Percentiles rank a stretch among this genome's conserved stretches.
Evolutionary conservation across 2,329 filamentous ascomycete species (phyloP).

Genomic region (Sporothrix pallida): DNA sequence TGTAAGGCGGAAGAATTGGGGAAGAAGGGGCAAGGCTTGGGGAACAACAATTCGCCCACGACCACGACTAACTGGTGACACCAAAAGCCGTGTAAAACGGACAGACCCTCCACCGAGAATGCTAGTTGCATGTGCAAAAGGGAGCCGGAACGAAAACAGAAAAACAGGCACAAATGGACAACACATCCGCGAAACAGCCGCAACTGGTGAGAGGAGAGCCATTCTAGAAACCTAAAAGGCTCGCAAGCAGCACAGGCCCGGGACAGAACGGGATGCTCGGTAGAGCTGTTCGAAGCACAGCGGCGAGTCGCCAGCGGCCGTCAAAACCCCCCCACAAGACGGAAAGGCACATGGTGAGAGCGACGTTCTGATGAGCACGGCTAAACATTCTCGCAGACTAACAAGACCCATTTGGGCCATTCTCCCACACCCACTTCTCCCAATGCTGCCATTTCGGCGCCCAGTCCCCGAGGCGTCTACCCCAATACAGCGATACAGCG

Average conservation of each 20-base stretch:
- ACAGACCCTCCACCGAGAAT: background rate
- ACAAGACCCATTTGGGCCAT: conserved; percentile 5
- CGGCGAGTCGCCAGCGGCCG: conserved; percentile 4
- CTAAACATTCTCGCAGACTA: conserved; percentile 25
- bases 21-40: conserved; percentile 11
- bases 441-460: background rate
- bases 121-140: background rate
- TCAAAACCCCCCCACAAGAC: background rate
- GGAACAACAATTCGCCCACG: conserved; percentile 29
- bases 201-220: background rate
- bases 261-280: conserved; percentile 28
- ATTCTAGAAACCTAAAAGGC: background rate
- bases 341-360: background rate
- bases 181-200: background rate
- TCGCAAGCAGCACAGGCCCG: background rate
- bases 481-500: conserved; percentile 16
- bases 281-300: background rate
- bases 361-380: background rate
- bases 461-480: conserved; percentile 13
- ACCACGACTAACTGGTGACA: background rate
- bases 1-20: conserved; percentile 28
- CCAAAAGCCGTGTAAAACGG: background rate
- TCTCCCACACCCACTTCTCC: background rate
- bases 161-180: background rate
- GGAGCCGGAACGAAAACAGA: background rate